A percentile compares a stretch with the other conserved stretches of the same genome.
Evolutionary conservation across 768 basidiomycete species (phyloP).

Genomic region (Dendrothele bispora): DNA sequence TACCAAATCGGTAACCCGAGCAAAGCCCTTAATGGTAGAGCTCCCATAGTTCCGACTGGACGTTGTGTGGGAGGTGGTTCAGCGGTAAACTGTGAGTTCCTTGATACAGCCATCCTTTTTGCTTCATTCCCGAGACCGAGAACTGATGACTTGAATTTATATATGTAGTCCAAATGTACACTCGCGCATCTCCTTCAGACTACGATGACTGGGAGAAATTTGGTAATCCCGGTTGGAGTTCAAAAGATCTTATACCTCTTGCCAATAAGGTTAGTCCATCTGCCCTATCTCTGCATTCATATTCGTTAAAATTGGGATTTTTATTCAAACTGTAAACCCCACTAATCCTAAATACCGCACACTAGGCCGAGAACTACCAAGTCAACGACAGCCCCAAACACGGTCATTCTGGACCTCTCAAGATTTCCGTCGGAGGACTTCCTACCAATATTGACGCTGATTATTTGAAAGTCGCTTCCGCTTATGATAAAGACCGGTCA

Average conservation of each 20-base stretch:
- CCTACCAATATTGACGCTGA: conserved; percentile 34
- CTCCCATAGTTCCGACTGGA: conserved; percentile 29
- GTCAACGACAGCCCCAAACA: conserved; percentile 27
- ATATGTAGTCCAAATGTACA: conserved; percentile 35
- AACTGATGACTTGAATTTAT: too few relatives aligned
- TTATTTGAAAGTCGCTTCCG: conserved; percentile 33
- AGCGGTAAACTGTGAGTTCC: conserved; percentile 45
- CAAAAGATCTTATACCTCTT: conserved; percentile 40
- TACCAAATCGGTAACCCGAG: conserved; percentile 32
- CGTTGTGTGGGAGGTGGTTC: conserved; percentile 48
- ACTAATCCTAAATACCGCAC: neutral
- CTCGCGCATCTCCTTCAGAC: conserved; percentile 43
- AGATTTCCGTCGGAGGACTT: conserved; percentile 34
- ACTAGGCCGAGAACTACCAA: conserved; percentile 41
- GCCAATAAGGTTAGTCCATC: conserved; percentile 37
- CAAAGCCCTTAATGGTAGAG: conserved; percentile 31
- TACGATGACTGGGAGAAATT: conserved; percentile 45
- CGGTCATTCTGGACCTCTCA: conserved; percentile 37
- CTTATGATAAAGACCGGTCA: conserved; percentile 36
- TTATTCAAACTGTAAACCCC: too few relatives aligned
- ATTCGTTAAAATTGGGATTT: neutral
- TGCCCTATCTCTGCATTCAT: neutral
- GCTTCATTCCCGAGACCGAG: too few relatives aligned
- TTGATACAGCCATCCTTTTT: conserved; percentile 4
- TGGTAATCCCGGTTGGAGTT: conserved; percentile 46